Conservation (phyloP, 257 asterid genomes). For the Jacaranda mimosifolia region DNA sequence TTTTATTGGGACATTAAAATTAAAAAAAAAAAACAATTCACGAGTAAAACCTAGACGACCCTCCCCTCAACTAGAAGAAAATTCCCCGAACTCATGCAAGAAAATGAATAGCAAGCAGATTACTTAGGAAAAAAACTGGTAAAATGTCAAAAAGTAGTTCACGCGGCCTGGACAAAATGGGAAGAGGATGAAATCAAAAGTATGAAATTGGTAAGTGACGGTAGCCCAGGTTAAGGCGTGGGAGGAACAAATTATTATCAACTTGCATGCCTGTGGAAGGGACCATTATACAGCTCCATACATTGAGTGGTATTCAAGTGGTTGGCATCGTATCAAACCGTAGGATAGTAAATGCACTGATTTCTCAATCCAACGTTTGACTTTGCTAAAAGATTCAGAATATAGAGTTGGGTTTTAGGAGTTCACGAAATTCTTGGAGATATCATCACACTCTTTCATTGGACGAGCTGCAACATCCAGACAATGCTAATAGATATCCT, state of each 20-base stretch:
- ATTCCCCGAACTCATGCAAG: too few relatives aligned
- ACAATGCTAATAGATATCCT: too few relatives aligned
- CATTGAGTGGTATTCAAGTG: too few relatives aligned
- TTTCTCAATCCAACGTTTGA: not conserved
- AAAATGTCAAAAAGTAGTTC: not conserved
- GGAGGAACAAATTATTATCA: constrained; percentile 16
- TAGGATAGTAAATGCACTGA: too few relatives aligned
- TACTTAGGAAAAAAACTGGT: not conserved
- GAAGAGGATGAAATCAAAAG: not conserved
- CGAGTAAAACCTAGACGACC: too few relatives aligned
- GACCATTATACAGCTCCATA: not conserved
- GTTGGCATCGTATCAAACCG: too few relatives aligned
- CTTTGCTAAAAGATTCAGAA: not conserved
- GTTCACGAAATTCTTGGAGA: not conserved
- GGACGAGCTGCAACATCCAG: too few relatives aligned
- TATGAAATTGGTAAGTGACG: not conserved
- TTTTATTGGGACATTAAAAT: too few relatives aligned
- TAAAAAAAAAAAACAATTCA: too few relatives aligned
- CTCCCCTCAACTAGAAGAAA: too few relatives aligned
- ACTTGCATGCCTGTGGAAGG: constrained; percentile 22
- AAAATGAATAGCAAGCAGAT: too few relatives aligned
- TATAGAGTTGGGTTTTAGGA: not conserved
- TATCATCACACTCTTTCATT: too few relatives aligned
- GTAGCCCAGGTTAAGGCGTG: constrained; percentile 14
- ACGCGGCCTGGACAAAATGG: not conserved